A percentile compares a stretch with the other conserved stretches of the same genome.
phyloP scores from a whole-genome alignment of 2,329 filamentous ascomycete species.

The Phialophora expanda region DNA sequence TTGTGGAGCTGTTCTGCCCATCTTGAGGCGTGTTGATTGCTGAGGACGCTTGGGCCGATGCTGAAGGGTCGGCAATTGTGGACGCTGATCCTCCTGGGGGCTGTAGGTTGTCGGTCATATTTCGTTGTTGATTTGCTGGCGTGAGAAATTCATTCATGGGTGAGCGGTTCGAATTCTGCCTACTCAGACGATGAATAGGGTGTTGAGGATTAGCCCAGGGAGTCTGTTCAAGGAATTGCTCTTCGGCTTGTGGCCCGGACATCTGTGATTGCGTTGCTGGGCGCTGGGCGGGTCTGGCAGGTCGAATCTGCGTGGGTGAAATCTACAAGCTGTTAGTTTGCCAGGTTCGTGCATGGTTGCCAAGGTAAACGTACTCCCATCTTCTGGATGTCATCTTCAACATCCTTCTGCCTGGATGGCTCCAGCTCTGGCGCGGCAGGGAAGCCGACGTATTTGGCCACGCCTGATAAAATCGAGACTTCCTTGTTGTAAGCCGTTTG shows the following conservation, averaged over 20 bases:
- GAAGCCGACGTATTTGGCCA: conserved; percentile 95
- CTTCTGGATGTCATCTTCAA: conserved; percentile 84
- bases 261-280: conserved; percentile 47
- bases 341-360: not conserved
- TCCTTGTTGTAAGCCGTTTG: conserved; percentile 94
- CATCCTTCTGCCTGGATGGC: conserved; percentile 71
- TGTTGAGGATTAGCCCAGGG: conserved; percentile 92
- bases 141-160: conserved; percentile 46
- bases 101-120: conserved; percentile 48
- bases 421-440: conserved; percentile 88
- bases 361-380: conserved; percentile 74
- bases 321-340: conserved; percentile 31
- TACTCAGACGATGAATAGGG: conserved; percentile 63
- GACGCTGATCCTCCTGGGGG: conserved; percentile 53
- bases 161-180: conserved; percentile 45
- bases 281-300: conserved; percentile 26
- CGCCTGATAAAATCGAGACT: conserved; percentile 84
- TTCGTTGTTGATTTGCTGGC: conserved; percentile 52
- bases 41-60: conserved; percentile 50
- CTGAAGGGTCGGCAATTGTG: conserved; percentile 52
- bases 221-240: conserved; percentile 86
- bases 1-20: conserved; percentile 46
- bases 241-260: conserved; percentile 58
- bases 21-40: conserved; percentile 52
- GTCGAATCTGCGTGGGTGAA: conserved; percentile 28